Evolutionary conservation across 805 yeast species (phyloP), one percentile per base, ranked within the genome.

Genomic region (Candida corydali): DNA sequence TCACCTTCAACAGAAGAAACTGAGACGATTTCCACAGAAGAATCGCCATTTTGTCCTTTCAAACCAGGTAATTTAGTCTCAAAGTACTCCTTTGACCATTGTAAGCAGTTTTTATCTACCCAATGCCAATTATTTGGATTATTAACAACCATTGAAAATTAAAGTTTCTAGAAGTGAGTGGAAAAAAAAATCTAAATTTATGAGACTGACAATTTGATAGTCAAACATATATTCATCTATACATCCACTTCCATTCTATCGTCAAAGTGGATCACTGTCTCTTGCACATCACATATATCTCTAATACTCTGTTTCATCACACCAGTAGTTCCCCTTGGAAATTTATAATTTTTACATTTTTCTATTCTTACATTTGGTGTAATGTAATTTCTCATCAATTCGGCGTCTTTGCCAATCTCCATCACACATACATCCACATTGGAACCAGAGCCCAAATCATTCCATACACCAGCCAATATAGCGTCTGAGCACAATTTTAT

Each of bases 81-180:
- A 59, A 93, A 86, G 59, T 91, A 91, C 27, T 74, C 70, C 43
- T 78, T 78, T 9, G 96, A 74, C 98, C 98, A 93, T 39, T 77
- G 81, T 39, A 91, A 75, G 65, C 98, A 93, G 70, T 93, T 93
- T 62, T 91, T 91, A 65, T 91, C 97, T 44, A 89, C 97, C 98
- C 98, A 93, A 72, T 93, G 98, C 98, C 98, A 91, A 67, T 91
- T 91, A 63, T 93, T 93, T 26, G 98, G 98, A 73, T 91, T 93
- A 64, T 87, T 83, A 22, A 93, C 89, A 27, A 86, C 97, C 97
- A 91, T 91, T n/a, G 5, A 28, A 29, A 25, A 32, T n/a, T n/a
- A n/a, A n/a, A n/a, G n/a, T n/a, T n/a, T n/a, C n/a, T n/a, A n/a
- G n/a, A n/a, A n/a, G n/a, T n/a, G n/a, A n/a, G n/a, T n/a, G n/a